A percentile compares a stretch with the other conserved stretches of the same genome.
phyloP scores from a whole-genome alignment of 805 yeast species.

The Candida coleopterorum region DNA sequence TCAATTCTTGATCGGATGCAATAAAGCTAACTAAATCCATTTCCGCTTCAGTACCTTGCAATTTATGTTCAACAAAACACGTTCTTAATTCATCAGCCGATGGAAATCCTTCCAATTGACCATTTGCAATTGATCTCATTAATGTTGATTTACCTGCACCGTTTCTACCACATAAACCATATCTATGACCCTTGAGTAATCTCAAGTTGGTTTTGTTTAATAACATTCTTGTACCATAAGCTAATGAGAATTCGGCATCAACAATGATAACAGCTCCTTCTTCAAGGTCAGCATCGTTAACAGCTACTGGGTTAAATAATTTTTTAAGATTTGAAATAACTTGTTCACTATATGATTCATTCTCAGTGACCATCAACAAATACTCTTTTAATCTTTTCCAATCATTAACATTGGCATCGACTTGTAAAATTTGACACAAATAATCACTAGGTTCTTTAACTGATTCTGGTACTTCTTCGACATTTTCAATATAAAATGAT shows the following conservation, averaged over 20 bases:
- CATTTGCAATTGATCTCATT: slow-evolving; percentile 95
- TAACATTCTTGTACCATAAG: slow-evolving; percentile 97
- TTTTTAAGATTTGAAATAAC: slow-evolving; percentile 47
- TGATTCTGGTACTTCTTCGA: slow-evolving; percentile 2
- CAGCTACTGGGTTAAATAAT: slow-evolving; percentile 44
- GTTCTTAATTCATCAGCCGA: slow-evolving; percentile 80
- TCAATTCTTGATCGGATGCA: slow-evolving; percentile 81
- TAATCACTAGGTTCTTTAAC: slow-evolving; percentile 24
- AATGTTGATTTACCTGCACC: slow-evolving; percentile 99
- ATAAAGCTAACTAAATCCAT: slow-evolving; percentile 84
- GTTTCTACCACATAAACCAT: slow-evolving; percentile 96
- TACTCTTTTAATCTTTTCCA: slow-evolving; percentile 51
- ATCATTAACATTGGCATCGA: slow-evolving; percentile 42
- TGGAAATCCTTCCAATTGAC: slow-evolving; percentile 97
- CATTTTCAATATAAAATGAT: slow-evolving; percentile 30
- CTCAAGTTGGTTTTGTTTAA: slow-evolving; percentile 87
- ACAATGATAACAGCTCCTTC: slow-evolving; percentile 89
- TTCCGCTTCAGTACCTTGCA: slow-evolving; percentile 92
- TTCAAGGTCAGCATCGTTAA: slow-evolving; percentile 48
- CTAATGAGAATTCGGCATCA: slow-evolving; percentile 90
- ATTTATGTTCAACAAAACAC: slow-evolving; percentile 94
- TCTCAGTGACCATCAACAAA: slow-evolving; percentile 32
- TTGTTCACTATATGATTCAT: slow-evolving; percentile 34
- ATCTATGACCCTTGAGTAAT: slow-evolving; percentile 89
- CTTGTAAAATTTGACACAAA: slow-evolving; percentile 36